A percentile compares a stretch with the other conserved stretches of the same genome.
phyloP scores from a whole-genome alignment of 176 grass and related monocot species.

The Hsuehochloa calcarea region DNA sequence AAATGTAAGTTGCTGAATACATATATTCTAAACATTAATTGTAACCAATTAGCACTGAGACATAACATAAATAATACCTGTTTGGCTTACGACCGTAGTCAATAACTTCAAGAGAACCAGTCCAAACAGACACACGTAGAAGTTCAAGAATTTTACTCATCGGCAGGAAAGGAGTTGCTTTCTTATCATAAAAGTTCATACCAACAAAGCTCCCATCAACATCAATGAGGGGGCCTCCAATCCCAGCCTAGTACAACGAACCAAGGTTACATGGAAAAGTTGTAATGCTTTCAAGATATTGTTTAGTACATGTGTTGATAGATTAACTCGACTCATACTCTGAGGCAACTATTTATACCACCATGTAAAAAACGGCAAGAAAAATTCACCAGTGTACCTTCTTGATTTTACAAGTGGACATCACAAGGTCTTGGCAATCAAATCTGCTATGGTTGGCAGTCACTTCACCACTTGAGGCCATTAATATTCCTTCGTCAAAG shows the following conservation, averaged over 20 bases:
- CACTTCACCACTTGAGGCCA: background rate
- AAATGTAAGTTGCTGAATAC: no score
- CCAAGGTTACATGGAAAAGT: background rate
- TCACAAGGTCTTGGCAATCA: background rate
- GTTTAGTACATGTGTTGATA: background rate
- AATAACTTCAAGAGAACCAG: no score
- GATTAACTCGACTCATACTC: background rate
- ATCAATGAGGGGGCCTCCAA: constrained; percentile 14
- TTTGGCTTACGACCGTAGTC: no score
- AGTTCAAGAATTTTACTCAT: background rate
- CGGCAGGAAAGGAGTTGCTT: background rate
- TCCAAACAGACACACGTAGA: no score
- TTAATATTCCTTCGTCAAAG: background rate
- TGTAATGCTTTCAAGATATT: background rate
- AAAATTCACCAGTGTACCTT: background rate
- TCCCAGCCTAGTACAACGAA: background rate
- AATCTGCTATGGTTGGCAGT: background rate
- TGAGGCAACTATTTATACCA: background rate
- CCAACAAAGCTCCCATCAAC: constrained; percentile 5
- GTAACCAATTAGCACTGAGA: no score
- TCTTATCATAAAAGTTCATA: background rate
- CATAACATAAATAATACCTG: no score
- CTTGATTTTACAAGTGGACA: constrained; percentile 1
- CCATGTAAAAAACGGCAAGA: background rate
- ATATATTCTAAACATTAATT: no score